phyloP scores from a whole-genome alignment of 208 protist species.

The Leishmania guyanensis region DNA sequence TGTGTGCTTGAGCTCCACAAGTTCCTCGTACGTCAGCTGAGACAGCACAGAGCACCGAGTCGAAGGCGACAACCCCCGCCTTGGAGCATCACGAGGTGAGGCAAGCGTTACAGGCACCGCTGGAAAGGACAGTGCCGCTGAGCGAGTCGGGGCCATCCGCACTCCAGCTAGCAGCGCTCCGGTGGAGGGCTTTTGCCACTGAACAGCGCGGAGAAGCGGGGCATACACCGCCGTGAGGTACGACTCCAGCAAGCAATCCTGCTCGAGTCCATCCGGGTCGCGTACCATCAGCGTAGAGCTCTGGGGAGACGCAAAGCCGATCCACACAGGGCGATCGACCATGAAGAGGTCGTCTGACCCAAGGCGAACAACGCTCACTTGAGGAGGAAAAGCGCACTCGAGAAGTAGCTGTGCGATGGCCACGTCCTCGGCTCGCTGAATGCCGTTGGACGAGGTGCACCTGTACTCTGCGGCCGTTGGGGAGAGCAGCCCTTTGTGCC shows the following conservation, averaged over 20 bases:
- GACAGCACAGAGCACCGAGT: neutral
- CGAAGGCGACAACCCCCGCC: neutral
- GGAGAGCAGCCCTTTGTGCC: neutral
- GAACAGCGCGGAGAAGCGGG: slow-evolving; percentile 21
- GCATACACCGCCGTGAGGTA: slow-evolving; percentile 22
- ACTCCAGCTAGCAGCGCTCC: too few species aligned
- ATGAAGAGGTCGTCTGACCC: slow-evolving; percentile 5
- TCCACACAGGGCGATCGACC: slow-evolving; percentile 20
- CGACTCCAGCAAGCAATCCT: slow-evolving; percentile 14
- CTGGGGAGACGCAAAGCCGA: slow-evolving; percentile 20
- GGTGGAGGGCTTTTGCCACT: slow-evolving; percentile 8
- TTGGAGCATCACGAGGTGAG: neutral
- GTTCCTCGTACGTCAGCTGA: slow-evolving; percentile 13
- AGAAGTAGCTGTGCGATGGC: slow-evolving; percentile 17
- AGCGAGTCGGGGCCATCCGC: neutral
- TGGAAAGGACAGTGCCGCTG: neutral
- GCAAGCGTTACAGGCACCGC: neutral
- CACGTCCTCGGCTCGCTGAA: slow-evolving; percentile 13
- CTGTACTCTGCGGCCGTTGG: neutral
- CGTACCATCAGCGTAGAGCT: slow-evolving; percentile 26
- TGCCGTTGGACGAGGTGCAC: too few species aligned
- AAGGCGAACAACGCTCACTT: slow-evolving; percentile 17
- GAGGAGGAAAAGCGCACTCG: slow-evolving; percentile 10
- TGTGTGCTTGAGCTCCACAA: slow-evolving; percentile 15
- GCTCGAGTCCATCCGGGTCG: slow-evolving; percentile 20